These are phyloP conservation scores for Ceratobasidium sp. DNA, from an alignment of 1,284 basidiomycete species.

Conservation along the genomic window DNA sequence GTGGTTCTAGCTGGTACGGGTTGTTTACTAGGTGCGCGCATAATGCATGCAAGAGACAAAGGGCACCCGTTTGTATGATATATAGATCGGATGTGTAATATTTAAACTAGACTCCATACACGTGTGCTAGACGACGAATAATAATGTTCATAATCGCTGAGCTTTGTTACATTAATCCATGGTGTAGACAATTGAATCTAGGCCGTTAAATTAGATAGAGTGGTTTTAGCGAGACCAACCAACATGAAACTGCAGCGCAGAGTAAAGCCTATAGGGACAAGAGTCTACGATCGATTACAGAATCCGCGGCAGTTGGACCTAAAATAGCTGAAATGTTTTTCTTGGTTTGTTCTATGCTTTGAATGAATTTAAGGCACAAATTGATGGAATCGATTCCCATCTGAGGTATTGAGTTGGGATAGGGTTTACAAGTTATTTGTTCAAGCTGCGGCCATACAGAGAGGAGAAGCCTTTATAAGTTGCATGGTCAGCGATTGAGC, in stretches of 20 bases:
- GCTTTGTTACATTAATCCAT: background rate
- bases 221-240: background rate
- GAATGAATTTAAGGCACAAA: background rate
- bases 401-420: background rate
- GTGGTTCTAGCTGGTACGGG: slow-evolving; percentile 6
- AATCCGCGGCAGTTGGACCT: background rate
- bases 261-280: background rate
- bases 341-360: slow-evolving; percentile 1
- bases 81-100: background rate
- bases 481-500: background rate
- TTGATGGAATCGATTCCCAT: background rate
- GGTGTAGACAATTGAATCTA: background rate
- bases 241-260: background rate
- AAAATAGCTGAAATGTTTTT: background rate
- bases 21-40: background rate
- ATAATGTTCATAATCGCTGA: background rate
- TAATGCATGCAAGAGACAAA: slow-evolving; percentile 11
- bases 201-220: background rate
- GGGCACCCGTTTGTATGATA: slow-evolving; percentile 6
- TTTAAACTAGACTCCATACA: background rate
- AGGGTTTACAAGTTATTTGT: background rate
- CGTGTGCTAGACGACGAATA: background rate
- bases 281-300: background rate
- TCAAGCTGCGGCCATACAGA: background rate
- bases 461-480: background rate